Evolutionary conservation across 2,329 filamentous ascomycete genomes (phyloP), one percentile per base, ranked within the genome.

Genomic region (Ramichloridium luteum): DNA sequence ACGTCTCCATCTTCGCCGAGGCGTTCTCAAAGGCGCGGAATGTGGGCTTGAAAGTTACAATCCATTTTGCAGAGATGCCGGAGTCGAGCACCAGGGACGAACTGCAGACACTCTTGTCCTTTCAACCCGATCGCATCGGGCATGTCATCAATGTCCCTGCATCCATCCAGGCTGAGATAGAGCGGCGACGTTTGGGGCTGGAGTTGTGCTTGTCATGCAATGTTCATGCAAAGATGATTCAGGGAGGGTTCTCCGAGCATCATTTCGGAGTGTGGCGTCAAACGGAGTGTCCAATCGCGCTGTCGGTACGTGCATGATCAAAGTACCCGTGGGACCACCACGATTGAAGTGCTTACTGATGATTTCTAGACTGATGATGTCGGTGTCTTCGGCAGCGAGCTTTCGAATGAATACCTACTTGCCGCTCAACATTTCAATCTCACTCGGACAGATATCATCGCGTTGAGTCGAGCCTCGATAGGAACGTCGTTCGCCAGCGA

Each of bases 171-270:
- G 48, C 55, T 27, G 64, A 71, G 43, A 80, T 77, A 36, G 54
- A 58, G 8, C 46, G 52, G 27, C 60, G 62, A 9, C 62, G 62
- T 1, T 50, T 86, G 16, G 80, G 77, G 2, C 54, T 90, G 9
- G 82, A 90, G 56, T 51, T 90, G 22, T 90, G 82, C 39, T 58
- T 90, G 38, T 83, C 76, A 43, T 88, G 82, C 55, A 90, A 90
- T 46, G 80, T 90, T 2, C 72, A 77, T 43, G 78, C 78, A 2
- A 74, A 73, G 42, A 74, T 90, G 72, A 74, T 79, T 10, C 23
- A 22, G 1, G 77, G 79, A 0, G 70, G 73, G 1, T 70, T 68
- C 45, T 47, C 67, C 35, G 74, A 74, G 29, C 82, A 90, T 55
- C 82, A 90, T 59, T 85, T 90, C 56, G 75, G 77, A 10, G 67